Base-by-base conservation (phyloP, 1,139 yeast genomes). In the Yamadazyma sp. region DNA sequence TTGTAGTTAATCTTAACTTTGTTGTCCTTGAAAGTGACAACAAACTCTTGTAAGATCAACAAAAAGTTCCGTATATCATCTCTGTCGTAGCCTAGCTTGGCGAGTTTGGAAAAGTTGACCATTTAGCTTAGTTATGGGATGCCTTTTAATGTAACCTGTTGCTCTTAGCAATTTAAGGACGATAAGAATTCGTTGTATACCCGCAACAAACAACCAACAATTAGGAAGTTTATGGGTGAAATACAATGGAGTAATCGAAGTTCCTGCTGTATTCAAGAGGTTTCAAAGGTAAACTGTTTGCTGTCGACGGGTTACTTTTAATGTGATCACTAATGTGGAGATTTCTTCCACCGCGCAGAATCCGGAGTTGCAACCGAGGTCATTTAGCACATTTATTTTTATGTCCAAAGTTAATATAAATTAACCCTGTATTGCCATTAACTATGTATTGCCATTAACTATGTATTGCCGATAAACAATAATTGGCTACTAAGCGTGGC, bases 1-100 rank as follows among this genome's bases (percentile, higher is more conserved):
- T 59, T 70, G 48, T 68, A 70, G 52, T 71, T 71, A 42, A 72
- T 58, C 37, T 59, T 57, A 37, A 70, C 71, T 42, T 60, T 62
- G 48, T 65, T 68, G 40, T 67, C 65, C 39, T 55, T 57, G 48
- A 65, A 65, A 1, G 70, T 65, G 12, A 58, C 48, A 17, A 63
- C 64, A 47, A 67, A 64, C 44, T 70, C 75, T 42, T 61, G 68
- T 22, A 70, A 52, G 16, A 71, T 54, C 42, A 61, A 53, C 32
- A 68, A 46, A 16, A 69, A 44, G 40, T 65, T 67, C 34, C 58
- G 52, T 20, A 67, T 39, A 50, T 70, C 74, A 41, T 67, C 62
- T 37, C 50, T 56, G 38, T 51, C 61, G 48, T 63, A 65, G 12
- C 65, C 63, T 35, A 69, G 52, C 41, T 62, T 57, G 16, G 74